phyloP scores from a whole-genome alignment of 208 protist genomes.

The Leptomonas pyrrhocoris region DNA sequence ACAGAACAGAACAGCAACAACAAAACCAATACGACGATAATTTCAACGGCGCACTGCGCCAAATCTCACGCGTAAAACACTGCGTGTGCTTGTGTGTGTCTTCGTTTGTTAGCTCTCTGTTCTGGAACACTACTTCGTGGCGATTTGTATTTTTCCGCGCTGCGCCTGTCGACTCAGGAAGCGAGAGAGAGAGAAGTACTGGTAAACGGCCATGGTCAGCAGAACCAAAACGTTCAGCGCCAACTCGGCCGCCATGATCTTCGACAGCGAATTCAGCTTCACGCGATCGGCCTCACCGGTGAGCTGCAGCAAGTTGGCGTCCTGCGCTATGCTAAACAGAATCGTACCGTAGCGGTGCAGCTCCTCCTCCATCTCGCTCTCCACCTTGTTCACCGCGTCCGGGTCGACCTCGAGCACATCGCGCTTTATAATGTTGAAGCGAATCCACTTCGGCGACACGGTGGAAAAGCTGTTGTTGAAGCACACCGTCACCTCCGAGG shows the following conservation, averaged over 20 bases:
- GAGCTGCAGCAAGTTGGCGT: constrained; percentile 47
- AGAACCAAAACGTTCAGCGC: constrained; percentile 61
- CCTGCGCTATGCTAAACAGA: constrained; percentile 51
- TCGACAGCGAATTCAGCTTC: constrained; percentile 41
- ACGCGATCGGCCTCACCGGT: constrained; percentile 55
- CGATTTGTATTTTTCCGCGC: constrained; percentile 22
- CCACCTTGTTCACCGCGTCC: constrained; percentile 41
- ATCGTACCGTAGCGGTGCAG: constrained; percentile 59
- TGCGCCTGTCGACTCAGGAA: constrained; percentile 39
- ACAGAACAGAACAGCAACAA: constrained; percentile 1
- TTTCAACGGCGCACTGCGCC: background rate
- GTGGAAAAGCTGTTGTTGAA: constrained; percentile 75
- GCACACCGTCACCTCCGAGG: constrained; percentile 65
- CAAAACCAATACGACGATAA: background rate
- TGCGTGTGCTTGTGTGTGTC: background rate
- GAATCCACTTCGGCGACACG: constrained; percentile 69
- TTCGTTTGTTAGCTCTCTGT: background rate
- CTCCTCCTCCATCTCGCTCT: constrained; percentile 54
- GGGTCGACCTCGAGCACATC: constrained; percentile 58
- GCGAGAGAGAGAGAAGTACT: constrained; percentile 58
- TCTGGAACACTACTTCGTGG: constrained; percentile 5
- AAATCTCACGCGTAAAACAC: background rate
- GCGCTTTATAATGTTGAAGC: constrained; percentile 60
- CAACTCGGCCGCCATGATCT: constrained; percentile 48
- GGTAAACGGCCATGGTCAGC: constrained; percentile 54